phyloP scores from a whole-genome alignment of 2,329 filamentous ascomycete species.

The Dichotomopilus funicola region DNA sequence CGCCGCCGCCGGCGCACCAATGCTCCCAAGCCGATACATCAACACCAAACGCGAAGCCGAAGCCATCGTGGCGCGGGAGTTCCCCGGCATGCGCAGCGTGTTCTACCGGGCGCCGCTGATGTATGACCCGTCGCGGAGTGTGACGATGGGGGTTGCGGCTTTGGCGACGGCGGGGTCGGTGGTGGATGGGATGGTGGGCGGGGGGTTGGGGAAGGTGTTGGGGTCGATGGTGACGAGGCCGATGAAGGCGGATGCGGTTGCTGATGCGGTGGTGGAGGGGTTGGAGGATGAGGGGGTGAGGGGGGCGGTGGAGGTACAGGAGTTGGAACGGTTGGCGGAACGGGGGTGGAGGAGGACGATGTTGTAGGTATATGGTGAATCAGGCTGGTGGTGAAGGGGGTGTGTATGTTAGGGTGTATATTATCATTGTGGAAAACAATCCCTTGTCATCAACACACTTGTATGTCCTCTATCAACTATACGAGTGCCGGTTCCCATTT shows the following conservation, averaged over 20 bases:
- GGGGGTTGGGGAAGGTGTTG: slow-evolving; percentile 67
- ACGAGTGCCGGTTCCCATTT: neutral
- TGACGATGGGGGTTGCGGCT: slow-evolving; percentile 81
- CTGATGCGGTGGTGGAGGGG: slow-evolving; percentile 83
- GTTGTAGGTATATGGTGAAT: slow-evolving; percentile 48
- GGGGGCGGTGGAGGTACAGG: slow-evolving; percentile 69
- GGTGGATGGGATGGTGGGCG: slow-evolving; percentile 71
- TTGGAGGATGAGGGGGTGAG: slow-evolving; percentile 65
- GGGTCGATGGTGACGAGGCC: slow-evolving; percentile 74
- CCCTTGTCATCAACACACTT: too few relatives aligned
- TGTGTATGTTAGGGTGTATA: neutral
- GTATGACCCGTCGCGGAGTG: slow-evolving; percentile 73
- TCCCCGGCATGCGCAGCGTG: slow-evolving; percentile 68
- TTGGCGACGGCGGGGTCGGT: slow-evolving; percentile 66
- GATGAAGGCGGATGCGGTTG: slow-evolving; percentile 78
- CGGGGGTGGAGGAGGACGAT: slow-evolving; percentile 86
- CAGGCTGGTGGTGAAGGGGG: neutral
- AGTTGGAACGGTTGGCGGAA: slow-evolving; percentile 75
- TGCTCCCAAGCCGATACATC: slow-evolving; percentile 81
- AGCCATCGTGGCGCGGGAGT: slow-evolving; percentile 61
- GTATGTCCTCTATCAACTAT: too few relatives aligned
- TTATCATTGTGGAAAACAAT: slow-evolving; percentile 2
- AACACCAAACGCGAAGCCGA: slow-evolving; percentile 90
- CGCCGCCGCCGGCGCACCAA: slow-evolving; percentile 75
- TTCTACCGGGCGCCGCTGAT: slow-evolving; percentile 84